Evolutionary conservation across 1,284 basidiomycete species (phyloP), one percentile per base, ranked within the genome.

Genomic region (Ustilago loliicola): DNA sequence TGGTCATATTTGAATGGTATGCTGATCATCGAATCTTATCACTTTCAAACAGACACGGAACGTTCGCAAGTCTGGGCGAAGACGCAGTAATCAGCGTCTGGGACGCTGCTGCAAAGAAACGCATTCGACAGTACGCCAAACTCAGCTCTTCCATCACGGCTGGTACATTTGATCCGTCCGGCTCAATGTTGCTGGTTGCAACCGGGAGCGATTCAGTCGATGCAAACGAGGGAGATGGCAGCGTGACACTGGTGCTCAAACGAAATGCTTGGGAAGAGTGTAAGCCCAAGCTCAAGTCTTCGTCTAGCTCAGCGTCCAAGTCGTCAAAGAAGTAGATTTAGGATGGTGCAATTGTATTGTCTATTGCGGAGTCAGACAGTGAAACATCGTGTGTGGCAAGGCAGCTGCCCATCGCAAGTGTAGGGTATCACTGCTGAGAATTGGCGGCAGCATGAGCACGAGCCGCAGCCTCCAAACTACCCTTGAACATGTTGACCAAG

Each of bases 41-140:
- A 29, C 19, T 21, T 23, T 5, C 0, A 30, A 21, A 32, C 30
- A 66, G 93, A 21, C 93, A 93, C 88, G 96, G 95, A 85, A 98
- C 96, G 0, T 98, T 99, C 84, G 95, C 94, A 0, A 95, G 94
- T 0, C 93, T 93, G 2, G 96, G 96, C 34, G 96, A 95, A 0
- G 96, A 98, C 87, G 92, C 91, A 1, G 92, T 93, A 5, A 92
- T 96, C 45, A 94, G 94, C 0, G 91, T 98, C 70, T 99, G 96
- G 96, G 97, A 99, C 86, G 94, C 97, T 86, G 92, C 92, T 73
- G 93, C 96, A 53, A 98, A 98, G 89, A 99, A 99, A 87, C 91
- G 97, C 13, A 89, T 98, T 73, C 91, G 94, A 42, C 81, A 98
- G 96, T 89, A 98, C 94, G 61, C 77, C 2, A 71, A 67, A 23